A percentile compares a stretch with the other conserved stretches of the same genome.
Conservation (phyloP, 257 asterid species). For the Euphrasia confusa region DNA sequence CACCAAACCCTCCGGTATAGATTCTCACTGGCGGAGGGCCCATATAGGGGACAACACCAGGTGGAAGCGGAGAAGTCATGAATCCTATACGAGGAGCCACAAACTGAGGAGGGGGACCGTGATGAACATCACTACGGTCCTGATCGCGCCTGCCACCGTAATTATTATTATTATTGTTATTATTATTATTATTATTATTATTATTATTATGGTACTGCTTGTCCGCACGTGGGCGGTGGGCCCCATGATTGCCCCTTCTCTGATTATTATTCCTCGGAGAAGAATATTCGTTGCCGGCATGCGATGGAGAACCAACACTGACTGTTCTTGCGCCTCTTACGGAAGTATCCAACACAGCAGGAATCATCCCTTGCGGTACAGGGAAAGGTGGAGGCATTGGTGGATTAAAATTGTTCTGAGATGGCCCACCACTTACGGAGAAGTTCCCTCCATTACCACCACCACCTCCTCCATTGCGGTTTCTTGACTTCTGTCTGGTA, state of each 20-base stretch:
- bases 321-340: constrained; percentile 51
- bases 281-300: constrained; percentile 47
- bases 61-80: constrained; percentile 53
- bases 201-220: constrained; percentile 34
- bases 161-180: constrained; percentile 33
- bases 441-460: constrained; percentile 28
- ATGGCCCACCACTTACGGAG: constrained; percentile 34
- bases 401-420: constrained; percentile 44
- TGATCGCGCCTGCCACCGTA: constrained; percentile 71
- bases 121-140: constrained; percentile 63
- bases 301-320: constrained; percentile 38
- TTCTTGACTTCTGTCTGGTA: constrained; percentile 45
- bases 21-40: constrained; percentile 50
- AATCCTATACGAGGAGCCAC: constrained; percentile 51
- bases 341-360: constrained; percentile 48
- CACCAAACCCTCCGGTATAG: constrained; percentile 49
- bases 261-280: constrained; percentile 50
- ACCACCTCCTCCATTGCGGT: constrained; percentile 46
- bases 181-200: constrained; percentile 29
- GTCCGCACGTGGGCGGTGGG: constrained; percentile 66
- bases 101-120: constrained; percentile 28
- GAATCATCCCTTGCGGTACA: constrained; percentile 39
- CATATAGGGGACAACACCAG: constrained; percentile 50
- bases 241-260: constrained; percentile 56
- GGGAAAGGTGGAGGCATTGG: constrained; percentile 61